Base-by-base conservation (phyloP, 257 asterid species). In the Misopates orontium region DNA sequence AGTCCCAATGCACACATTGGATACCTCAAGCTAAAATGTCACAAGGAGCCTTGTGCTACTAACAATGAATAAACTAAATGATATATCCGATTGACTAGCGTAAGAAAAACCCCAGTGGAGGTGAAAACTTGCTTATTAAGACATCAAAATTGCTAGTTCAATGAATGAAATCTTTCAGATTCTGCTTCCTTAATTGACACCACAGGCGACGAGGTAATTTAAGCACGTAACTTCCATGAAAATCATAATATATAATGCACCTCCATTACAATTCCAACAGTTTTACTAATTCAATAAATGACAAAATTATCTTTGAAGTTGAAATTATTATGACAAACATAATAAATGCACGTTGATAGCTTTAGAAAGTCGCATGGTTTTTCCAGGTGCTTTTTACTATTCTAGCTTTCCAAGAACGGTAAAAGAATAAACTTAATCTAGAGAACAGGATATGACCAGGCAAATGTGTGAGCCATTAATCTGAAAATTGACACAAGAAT, bases 341-440 rank as follows among this genome's bases (percentile, higher is more conserved):
- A 23, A 63, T 45, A 45, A 42, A 42, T 3, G 16, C n/a, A 15
- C 48, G 36, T 28, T 28, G 36, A 28, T 28, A 28, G 36, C 36
- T 28, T 28, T n/a, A 28, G 2, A 28, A 28, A 45, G 15, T 22
- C 51, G 1, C 28, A 49, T 24, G 18, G 6, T 42, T 55, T 21
- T 23, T 56, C 39, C 45, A 25, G 11, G 23, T 58, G 25, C 0
- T 36, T 54, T 10, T 0, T 52, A 15, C 7, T 8, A 13, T 14
- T n/a, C 51, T 56, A 50, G 31, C 44, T 60, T 15, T 40, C 62
- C 23, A n/a, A 54, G 36, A 15, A 10, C 18, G 16, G 19, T 6
- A 59, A 52, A 49, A 17, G 66, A 50, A 24, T 17, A 47, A 56
- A 16, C 28, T 45, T 16, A 28, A 42, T 12, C 51, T 52, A 54